Percentiles rank a stretch among this genome's conserved stretches.
Conservation (phyloP, 495 filamentous ascomycete species). For the Aspergillus conjunctus region DNA sequence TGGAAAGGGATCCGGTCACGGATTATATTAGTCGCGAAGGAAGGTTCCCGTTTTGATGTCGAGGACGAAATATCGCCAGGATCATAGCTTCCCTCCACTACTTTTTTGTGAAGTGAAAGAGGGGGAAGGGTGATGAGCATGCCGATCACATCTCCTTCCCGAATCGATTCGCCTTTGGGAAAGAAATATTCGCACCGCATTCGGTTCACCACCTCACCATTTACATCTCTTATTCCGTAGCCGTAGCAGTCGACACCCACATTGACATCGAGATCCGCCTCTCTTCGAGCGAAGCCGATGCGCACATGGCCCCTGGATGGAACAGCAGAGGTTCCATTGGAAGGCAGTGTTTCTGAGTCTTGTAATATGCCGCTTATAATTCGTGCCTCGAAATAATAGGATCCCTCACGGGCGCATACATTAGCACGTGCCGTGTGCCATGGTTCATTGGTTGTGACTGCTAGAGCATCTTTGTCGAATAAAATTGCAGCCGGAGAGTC, state of each 20-base stretch:
- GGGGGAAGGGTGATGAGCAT: constrained; percentile 89
- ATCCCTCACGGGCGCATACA: constrained; percentile 85
- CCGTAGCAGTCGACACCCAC: constrained; percentile 96
- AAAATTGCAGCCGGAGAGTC: constrained; percentile 75
- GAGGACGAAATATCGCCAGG: constrained; percentile 47
- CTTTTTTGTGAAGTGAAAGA: constrained; percentile 77
- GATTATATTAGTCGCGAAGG: constrained; percentile 69
- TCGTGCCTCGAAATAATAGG: constrained; percentile 92
- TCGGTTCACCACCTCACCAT: constrained; percentile 89
- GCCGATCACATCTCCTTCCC: constrained; percentile 92
- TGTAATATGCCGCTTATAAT: constrained; percentile 68
- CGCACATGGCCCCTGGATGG: constrained; percentile 74
- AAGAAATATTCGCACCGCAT: constrained; percentile 90
- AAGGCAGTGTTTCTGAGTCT: constrained; percentile 25
- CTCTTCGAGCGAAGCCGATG: constrained; percentile 85
- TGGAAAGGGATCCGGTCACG: constrained; percentile 92
- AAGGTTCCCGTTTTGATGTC: constrained; percentile 19
- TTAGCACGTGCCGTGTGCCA: constrained; percentile 70
- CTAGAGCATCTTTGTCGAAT: constrained; percentile 45
- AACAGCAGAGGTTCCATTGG: constrained; percentile 36
- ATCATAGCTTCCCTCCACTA: constrained; percentile 86
- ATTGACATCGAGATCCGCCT: constrained; percentile 88
- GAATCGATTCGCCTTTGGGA: constrained; percentile 66
- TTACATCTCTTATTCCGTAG: constrained; percentile 87
- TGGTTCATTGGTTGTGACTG: constrained; percentile 47